Evolutionary conservation across 83 land plant genomes (phyloP).

Genomic region (Thuja plicata): DNA sequence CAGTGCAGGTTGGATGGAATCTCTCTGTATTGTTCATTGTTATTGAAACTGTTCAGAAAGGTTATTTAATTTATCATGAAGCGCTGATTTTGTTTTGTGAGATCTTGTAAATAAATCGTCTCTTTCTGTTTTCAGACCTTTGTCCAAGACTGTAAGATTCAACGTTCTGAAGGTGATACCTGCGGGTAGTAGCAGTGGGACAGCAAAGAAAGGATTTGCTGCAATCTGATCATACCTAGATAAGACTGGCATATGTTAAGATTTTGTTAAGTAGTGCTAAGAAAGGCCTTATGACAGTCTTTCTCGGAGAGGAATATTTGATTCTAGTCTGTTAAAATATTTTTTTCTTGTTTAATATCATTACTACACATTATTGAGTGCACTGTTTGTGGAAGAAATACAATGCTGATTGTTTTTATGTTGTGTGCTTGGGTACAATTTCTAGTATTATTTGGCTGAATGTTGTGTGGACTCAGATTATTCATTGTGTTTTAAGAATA

Average conservation of each 20-base stretch:
- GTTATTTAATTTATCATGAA: too few species aligned
- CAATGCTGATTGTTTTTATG: background rate
- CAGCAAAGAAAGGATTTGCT: slow-evolving; percentile 37
- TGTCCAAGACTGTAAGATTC: slow-evolving; percentile 54
- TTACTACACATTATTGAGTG: background rate
- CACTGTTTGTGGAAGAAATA: background rate
- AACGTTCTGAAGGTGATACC: slow-evolving; percentile 49
- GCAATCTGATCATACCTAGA: slow-evolving; percentile 16
- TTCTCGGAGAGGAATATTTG: background rate
- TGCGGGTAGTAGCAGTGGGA: slow-evolving; percentile 30
- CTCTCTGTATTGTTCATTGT: background rate
- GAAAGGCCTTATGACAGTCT: background rate
- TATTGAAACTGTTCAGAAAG: too few species aligned
- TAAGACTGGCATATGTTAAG: background rate
- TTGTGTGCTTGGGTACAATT: background rate
- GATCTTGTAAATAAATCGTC: background rate
- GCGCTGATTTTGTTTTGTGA: background rate
- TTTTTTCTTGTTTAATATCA: background rate
- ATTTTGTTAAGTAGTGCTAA: background rate
- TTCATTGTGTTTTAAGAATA: background rate
- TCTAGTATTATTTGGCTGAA: background rate
- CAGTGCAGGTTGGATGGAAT: slow-evolving; percentile 43
- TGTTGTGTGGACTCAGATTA: background rate
- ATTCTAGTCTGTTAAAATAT: background rate
- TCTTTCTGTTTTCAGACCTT: slow-evolving; percentile 26